Evolutionary conservation across 2,329 filamentous ascomycete species (phyloP), one percentile per base, ranked within the genome.

Genomic region (Nemania serpens): DNA sequence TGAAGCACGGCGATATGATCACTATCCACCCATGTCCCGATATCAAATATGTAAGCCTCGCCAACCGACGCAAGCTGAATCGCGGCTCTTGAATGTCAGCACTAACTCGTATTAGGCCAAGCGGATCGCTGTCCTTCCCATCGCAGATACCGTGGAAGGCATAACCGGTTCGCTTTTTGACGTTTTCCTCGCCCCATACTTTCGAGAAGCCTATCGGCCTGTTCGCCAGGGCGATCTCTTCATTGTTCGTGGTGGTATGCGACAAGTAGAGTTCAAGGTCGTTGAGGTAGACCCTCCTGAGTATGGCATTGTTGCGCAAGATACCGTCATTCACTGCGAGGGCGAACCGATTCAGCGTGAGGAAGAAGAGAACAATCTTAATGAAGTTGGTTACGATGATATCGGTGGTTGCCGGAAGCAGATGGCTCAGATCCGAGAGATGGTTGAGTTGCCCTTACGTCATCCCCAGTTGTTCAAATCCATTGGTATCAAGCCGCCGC

Each of bases 391-490:
- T 50, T 99, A 99, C 76, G 95, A 99, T 74, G 95, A 99, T 75
- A 99, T 99, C 80, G 95, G 95, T 85, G 95, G 95, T 70, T 98
- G 95, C 86, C 88, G 95, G 75, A 99, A 99, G 83, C 95, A 99
- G 82, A 98, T 99, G 95, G 95, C 95, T 66, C 95, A 99, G 84
- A 97, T 99, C 72, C 91, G 95, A 76, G 95, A 99, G 79, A 88
- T 99, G 84, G 95, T 99, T 68, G 95, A 99, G 84, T 84, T 99
- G 70, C 95, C 95, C 64, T 86, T 99, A 64, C 89, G 95, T 74
- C 95, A 99, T 79, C 95, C 95, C 63, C 95, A 98, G 79, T 90
- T 99, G 52, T 99, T 99, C 90, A 99, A 98, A 85, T 98, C 94
- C 42, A 98, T 99, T 75, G 95, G 95, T 87, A 97, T 99, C 83